Evolutionary conservation across 257 asterid genomes (phyloP), one percentile per base, ranked within the genome.

Genomic region (Lycium ferocissimum): DNA sequence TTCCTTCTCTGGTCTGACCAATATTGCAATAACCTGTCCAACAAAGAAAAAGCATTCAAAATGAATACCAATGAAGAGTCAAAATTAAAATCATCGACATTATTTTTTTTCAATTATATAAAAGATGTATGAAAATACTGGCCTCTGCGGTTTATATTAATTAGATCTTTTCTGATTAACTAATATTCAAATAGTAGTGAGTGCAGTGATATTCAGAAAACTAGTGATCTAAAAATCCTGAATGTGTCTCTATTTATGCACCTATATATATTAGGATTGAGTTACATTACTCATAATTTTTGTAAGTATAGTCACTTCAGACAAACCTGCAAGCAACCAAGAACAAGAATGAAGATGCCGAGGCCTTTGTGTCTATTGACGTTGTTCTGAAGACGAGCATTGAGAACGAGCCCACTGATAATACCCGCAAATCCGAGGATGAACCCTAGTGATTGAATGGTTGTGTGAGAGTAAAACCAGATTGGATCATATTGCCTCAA

Each of bases 291-390:
- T 40, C 45, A 40, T 40, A 40, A 40, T 40, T 40, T 40, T 37
- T 69, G 76, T 35, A 33, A 66, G 20, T 35, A 2, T 1, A 35
- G 49, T 26, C 17, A 63, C 71, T 63, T 22, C 14, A 63, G 26
- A 84, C 87, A 11, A 47, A 95, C 98, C 99, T 97, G 99, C 4
- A 95, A 92, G 84, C 97, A 92, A 4, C 98, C 99, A 3, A 95
- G 88, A 3, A 84, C 18, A 79, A 97, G 94, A 57, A 95, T 83
- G 84, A 83, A 13, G 75, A 97, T 91, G 43, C 99, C 99, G 10
- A 95, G 70, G 84, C 86, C 92, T 88, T 97, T 93, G 94, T 97
- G 99, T 47, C 76, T 86, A 3, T 83, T 62, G 2, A 97, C 95
- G 51, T 92, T 70, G 7, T 83, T 83, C 35, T 80, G 62, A 38